Conservation (phyloP, 768 basidiomycete species). For the Gyrodon lividus region DNA sequence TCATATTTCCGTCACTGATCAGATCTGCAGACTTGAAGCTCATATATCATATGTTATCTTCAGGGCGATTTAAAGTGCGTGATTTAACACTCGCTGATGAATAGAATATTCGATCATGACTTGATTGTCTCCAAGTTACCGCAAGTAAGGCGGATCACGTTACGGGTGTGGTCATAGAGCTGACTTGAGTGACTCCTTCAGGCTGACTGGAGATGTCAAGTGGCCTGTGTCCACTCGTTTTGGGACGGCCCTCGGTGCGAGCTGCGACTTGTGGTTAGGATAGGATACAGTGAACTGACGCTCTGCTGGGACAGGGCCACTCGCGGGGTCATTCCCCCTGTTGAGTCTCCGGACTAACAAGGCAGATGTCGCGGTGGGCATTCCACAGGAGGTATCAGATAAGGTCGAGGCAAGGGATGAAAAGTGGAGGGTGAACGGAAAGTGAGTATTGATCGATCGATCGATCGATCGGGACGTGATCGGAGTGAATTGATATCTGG, state of each 20-base stretch:
- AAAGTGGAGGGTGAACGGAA: conserved; percentile 79
- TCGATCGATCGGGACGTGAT: background rate
- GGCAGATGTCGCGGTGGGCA: conserved; percentile 89
- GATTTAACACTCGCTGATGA: background rate
- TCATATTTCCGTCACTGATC: background rate
- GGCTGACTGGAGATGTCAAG: conserved; percentile 81
- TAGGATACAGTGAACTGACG: background rate
- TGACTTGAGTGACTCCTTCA: conserved; percentile 32
- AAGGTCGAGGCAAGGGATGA: conserved; percentile 61
- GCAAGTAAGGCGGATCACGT: conserved; percentile 59
- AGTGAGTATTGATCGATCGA: conserved; percentile 46
- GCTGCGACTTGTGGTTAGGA: background rate
- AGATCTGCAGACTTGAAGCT: background rate
- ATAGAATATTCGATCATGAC: conserved; percentile 2
- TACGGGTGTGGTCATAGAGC: background rate
- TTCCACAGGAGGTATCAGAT: conserved; percentile 64
- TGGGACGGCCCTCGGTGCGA: conserved; percentile 63
- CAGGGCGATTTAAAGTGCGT: conserved; percentile 90
- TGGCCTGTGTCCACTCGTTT: conserved; percentile 88
- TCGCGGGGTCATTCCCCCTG: conserved; percentile 76
- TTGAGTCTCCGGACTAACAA: conserved; percentile 91
- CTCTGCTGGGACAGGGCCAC: conserved; percentile 50
- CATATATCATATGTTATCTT: conserved; percentile 21
- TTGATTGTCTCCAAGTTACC: conserved; percentile 50
- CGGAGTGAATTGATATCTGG: background rate